Evolutionary conservation across 805 yeast species (phyloP), one percentile per base, ranked within the genome.

Genomic region (Candida multigemmis): DNA sequence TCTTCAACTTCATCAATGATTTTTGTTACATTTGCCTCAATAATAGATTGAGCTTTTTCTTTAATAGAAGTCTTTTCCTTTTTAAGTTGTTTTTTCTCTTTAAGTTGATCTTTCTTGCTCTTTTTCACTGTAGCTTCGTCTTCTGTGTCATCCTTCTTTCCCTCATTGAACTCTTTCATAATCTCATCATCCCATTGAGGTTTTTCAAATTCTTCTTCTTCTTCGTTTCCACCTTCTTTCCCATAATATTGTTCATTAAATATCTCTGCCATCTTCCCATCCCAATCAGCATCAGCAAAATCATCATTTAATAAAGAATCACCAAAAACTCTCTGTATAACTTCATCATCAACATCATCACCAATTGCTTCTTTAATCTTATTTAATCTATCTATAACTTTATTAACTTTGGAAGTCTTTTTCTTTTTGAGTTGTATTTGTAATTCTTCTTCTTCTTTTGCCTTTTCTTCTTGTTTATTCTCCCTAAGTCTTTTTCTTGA

Each of bases 261-360:
- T 17, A 89, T 72, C 46, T 81, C 80, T 24, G 79, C 73, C 77
- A 91, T 76, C 35, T 83, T 75, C 31, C 53, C 59, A 50, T 91
- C 97, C 97, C 97, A 91, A 35, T 84, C 94, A 15, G 77, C 71
- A 43, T 80, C 85, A 39, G 83, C 85, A 49, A 84, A 91, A 46
- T 91, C 97, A 26, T 81, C 93, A 22, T 82, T 81, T 35, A 91
- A 58, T 40, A 89, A 67, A 24, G 78, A 68, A 28, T 78, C 79
- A 9, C 87, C 84, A 43, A 87, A 74, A 16, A 78, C 83, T 26
- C 61, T 64, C 22, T 73, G 66, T 34, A 77, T 68, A 2, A 65
- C 60, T 21, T 72, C 78, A 34, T 77, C 80, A 12, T 65, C 65
- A 12, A 72, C 62, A 12, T 69, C 77, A 12, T 63, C 72, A 2